These are phyloP conservation scores for Aspergillus ellipticus DNA, from an alignment of 495 filamentous ascomycete genomes.

Conservation along the genomic window DNA sequence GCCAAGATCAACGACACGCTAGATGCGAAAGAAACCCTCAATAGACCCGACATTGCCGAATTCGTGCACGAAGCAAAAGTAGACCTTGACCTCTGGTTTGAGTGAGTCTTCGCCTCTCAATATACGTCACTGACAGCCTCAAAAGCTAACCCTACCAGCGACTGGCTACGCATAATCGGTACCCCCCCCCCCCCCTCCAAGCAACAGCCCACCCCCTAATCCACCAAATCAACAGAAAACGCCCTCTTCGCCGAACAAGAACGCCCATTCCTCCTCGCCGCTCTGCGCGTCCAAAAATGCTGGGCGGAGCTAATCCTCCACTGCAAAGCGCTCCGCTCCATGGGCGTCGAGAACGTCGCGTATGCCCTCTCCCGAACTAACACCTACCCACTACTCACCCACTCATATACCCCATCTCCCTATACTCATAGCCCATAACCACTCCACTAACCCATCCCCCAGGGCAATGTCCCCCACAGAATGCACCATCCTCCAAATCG, in stretches of 20 bases:
- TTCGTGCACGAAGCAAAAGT: conserved; percentile 44
- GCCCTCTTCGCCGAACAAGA: conserved; percentile 27
- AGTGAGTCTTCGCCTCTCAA: conserved; percentile 22
- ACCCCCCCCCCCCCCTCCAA: not conserved
- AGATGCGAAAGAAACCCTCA: conserved; percentile 14
- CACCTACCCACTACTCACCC: not conserved
- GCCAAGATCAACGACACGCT: conserved; percentile 35
- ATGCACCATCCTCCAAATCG: conserved; percentile 38
- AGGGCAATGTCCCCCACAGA: conserved; percentile 42
- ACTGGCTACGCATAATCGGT: conserved; percentile 46
- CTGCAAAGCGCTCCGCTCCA: conserved; percentile 45
- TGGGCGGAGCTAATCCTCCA: conserved; percentile 49
- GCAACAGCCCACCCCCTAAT: not conserved
- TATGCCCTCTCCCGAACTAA: conserved; percentile 10
- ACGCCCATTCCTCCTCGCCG: conserved; percentile 33
- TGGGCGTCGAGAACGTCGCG: conserved; percentile 48
- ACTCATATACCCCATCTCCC: not conserved
- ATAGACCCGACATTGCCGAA: conserved; percentile 30
- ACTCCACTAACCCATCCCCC: not conserved
- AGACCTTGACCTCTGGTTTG: conserved; percentile 46
- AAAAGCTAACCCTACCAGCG: conserved; percentile 23
- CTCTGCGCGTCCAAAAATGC: conserved; percentile 41
- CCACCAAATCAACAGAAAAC: conserved; percentile 16
- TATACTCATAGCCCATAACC: not conserved
- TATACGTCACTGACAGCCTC: too few species aligned